Percentiles rank a stretch among this genome's conserved stretches.
Evolutionary conservation across 2,329 filamentous ascomycete species (phyloP).

Genomic region (Lachnellula subtilissima): DNA sequence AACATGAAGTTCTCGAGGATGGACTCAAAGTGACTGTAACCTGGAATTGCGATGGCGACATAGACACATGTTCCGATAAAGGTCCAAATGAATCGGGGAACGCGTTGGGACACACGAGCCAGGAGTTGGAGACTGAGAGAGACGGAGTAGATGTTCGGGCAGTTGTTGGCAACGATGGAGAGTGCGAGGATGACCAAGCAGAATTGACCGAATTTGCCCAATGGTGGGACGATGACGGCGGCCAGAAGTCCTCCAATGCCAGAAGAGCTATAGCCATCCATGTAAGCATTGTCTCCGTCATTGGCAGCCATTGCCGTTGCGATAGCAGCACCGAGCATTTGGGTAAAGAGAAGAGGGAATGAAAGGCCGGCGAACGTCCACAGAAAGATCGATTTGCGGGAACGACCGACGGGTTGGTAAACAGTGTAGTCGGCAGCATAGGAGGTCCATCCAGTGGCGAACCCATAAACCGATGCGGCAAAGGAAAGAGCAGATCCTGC

Average conservation of each 20-base stretch:
- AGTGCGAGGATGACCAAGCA: constrained; percentile 63
- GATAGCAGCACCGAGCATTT: constrained; percentile 68
- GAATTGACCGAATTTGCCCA: constrained; percentile 68
- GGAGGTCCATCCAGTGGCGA: constrained; percentile 68
- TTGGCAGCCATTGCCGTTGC: constrained; percentile 58
- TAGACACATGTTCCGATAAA: constrained; percentile 57
- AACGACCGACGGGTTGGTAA: constrained; percentile 63
- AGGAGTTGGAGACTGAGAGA: constrained; percentile 64
- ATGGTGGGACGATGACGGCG: constrained; percentile 56
- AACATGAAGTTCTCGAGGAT: constrained; percentile 69
- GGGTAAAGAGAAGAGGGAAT: constrained; percentile 66
- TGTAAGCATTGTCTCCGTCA: constrained; percentile 49
- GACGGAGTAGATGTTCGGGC: constrained; percentile 68
- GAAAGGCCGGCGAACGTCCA: constrained; percentile 67
- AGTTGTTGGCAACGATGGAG: constrained; percentile 66
- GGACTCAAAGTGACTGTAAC: constrained; percentile 59
- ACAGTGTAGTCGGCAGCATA: constrained; percentile 77
- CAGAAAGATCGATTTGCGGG: constrained; percentile 58
- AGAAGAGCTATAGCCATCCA: constrained; percentile 48
- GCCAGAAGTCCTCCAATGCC: constrained; percentile 63
- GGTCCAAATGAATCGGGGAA: constrained; percentile 67
- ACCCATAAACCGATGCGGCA: constrained; percentile 61
- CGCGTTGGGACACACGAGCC: constrained; percentile 49
- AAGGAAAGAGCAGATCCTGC: constrained; percentile 60
- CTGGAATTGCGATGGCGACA: constrained; percentile 65